These are phyloP conservation scores for Akanthomyces lecanii DNA, from an alignment of 2,329 filamentous ascomycete species.

Conservation along the genomic window DNA sequence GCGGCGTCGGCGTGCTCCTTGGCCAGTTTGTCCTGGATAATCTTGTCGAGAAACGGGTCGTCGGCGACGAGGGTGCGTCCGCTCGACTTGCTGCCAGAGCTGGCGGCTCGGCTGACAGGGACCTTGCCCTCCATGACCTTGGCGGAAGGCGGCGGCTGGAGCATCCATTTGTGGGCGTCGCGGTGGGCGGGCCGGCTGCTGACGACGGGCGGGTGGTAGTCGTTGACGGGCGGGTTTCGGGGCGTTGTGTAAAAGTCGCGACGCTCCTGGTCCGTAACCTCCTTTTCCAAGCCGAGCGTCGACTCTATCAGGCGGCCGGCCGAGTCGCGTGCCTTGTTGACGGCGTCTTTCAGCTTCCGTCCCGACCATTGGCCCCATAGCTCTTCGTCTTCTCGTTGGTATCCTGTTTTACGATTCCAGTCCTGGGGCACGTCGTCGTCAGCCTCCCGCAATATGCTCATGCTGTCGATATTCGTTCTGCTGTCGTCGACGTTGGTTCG, in stretches of 20 bases:
- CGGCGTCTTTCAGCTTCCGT: constrained; percentile 54
- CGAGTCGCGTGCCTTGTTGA: constrained; percentile 54
- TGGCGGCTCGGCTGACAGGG: constrained; percentile 60
- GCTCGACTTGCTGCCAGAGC: constrained; percentile 50
- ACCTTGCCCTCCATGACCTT: constrained; percentile 88
- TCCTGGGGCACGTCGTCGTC: constrained; percentile 40
- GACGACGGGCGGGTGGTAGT: constrained; percentile 80
- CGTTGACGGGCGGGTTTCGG: constrained; percentile 72
- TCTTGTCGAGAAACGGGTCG: constrained; percentile 39
- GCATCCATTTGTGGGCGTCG: constrained; percentile 81
- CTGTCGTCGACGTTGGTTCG: constrained; percentile 37
- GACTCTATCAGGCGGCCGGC: constrained; percentile 52
- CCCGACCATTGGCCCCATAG: constrained; percentile 68
- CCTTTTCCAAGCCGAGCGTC: constrained; percentile 49
- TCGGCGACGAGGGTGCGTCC: constrained; percentile 40
- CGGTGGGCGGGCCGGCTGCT: constrained; percentile 66
- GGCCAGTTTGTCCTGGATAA: constrained; percentile 42
- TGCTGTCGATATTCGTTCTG: constrained; percentile 34
- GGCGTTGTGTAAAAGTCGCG: constrained; percentile 58
- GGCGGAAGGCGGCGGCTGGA: constrained; percentile 84
- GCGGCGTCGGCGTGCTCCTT: constrained; percentile 41
- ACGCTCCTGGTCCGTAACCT: constrained; percentile 49
- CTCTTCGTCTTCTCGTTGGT: constrained; percentile 84
- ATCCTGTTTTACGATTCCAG: constrained; percentile 69
- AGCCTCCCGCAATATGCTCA: constrained; percentile 46